Evolutionary conservation across 1,284 basidiomycete genomes (phyloP), one percentile per base, ranked within the genome.

Genomic region (Boletus smithii): DNA sequence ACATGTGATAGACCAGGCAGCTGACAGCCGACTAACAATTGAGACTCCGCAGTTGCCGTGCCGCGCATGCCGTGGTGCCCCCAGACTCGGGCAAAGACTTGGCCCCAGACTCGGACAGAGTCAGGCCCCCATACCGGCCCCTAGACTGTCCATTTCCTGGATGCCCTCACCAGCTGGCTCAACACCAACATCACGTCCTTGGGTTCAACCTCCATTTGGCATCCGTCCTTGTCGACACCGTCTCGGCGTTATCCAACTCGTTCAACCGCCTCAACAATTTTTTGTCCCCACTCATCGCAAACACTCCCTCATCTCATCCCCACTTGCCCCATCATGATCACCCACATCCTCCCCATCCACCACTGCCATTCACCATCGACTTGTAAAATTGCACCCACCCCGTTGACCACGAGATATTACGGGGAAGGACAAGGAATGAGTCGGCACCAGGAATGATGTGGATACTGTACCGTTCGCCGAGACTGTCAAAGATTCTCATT

Each of bases 401-500:
- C 0, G 83, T 83, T 14, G 84, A 86, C 8, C 91, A 79, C 10
- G 86, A 90, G 53, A 90, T 82, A 58, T 90, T 88, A 68, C 86
- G 88, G 2, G 91, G 91, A 9, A 92, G 73, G 37, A 94, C 83
- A 36, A 92, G 80, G 77, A 94, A 91, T 36, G 78, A 80, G 62
- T 83, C 88, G 46, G 77, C 71, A 2, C 85, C 85, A 0, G 88
- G 88, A 47, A 90, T 85, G 59, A 91, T 89, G 32, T 88, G 81
- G 11, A 91, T 70, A 3, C 86, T 84, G 59, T 87, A 90, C 0
- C 85, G 80, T 61, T 90, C 88, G 26, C 88, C 88, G 23, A 90
- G 77, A 58, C 84, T 85, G 64, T 90, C 89, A 63, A 88, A 92
- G 54, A 94, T 89, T n/a, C n/a, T n/a, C n/a, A n/a, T n/a, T n/a